These are phyloP conservation scores for Blastocrithidia nonstop DNA, from an alignment of 208 protist genomes.

Conservation along the genomic window DNA sequence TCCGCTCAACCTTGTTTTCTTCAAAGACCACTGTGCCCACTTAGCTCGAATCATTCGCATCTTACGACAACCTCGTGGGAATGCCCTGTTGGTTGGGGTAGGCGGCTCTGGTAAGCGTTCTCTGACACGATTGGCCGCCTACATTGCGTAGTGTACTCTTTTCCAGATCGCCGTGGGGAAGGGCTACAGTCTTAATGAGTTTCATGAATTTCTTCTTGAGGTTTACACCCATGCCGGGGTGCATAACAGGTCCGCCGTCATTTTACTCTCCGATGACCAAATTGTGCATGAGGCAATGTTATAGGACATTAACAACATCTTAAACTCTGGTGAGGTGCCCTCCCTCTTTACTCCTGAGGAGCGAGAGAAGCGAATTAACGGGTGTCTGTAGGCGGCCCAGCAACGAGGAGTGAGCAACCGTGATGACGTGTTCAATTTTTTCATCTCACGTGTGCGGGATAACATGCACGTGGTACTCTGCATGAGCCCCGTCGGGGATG, in stretches of 20 bases:
- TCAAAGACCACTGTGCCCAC: conserved; percentile 93
- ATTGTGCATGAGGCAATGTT: conserved; percentile 92
- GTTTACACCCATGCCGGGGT: conserved; percentile 85
- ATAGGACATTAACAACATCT: conserved; percentile 96
- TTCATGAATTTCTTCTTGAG: conserved; percentile 86
- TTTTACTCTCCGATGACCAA: conserved; percentile 93
- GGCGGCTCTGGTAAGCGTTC: conserved; percentile 94
- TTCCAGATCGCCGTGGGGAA: conserved; percentile 89
- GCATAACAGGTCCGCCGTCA: conserved; percentile 75
- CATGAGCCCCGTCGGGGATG: conserved; percentile 92
- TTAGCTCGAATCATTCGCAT: conserved; percentile 91
- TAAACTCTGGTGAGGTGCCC: conserved; percentile 96
- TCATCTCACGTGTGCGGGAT: conserved; percentile 90
- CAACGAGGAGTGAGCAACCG: conserved; percentile 77
- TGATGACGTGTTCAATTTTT: conserved; percentile 89
- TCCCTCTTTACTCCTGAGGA: conserved; percentile 94
- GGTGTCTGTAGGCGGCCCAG: conserved; percentile 76
- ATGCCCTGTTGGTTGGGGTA: conserved; percentile 94
- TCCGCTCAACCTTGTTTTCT: conserved; percentile 83
- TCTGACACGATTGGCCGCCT: conserved; percentile 87
- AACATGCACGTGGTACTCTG: conserved; percentile 94
- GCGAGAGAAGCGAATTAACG: conserved; percentile 90
- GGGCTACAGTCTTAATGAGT: conserved; percentile 85
- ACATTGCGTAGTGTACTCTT: conserved; percentile 78
- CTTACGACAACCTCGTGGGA: conserved; percentile 92